phyloP scores from a whole-genome alignment of 2,329 filamentous ascomycete species.

The Colletotrichum scovillei region DNA sequence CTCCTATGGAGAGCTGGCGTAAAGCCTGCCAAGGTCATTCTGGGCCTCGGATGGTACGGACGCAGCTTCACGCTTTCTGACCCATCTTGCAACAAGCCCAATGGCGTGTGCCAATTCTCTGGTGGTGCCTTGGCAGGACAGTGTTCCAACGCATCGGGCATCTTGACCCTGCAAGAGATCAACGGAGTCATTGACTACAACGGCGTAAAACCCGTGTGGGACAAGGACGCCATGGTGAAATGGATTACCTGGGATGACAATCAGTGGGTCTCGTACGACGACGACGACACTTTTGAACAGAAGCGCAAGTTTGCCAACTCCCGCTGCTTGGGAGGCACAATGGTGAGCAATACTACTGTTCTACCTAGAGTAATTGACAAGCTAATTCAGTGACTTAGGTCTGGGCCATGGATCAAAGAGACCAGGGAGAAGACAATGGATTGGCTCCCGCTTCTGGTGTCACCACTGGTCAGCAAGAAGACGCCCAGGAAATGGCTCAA shows the following conservation, averaged over 20 bases:
- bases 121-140: constrained; percentile 32
- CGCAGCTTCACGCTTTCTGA: constrained; percentile 33
- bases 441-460: constrained; percentile 9
- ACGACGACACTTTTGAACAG: constrained; percentile 33
- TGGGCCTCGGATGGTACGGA: constrained; percentile 58
- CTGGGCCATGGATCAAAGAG: not conserved
- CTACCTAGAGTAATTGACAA: not conserved
- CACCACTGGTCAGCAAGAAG: constrained; percentile 19
- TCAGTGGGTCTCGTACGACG: constrained; percentile 46
- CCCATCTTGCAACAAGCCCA: constrained; percentile 32
- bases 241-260: constrained; percentile 19
- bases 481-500: constrained; percentile 15
- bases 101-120: constrained; percentile 37
- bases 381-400: not conserved
- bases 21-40: constrained; percentile 50
- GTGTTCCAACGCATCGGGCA: constrained; percentile 37
- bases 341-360: not conserved
- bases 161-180: constrained; percentile 41
- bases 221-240: constrained; percentile 36
- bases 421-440: not conserved
- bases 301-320: constrained; percentile 19
- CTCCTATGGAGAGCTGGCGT: constrained; percentile 60
- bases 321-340: constrained; percentile 7
- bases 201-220: not conserved
- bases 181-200: constrained; percentile 35